Evolutionary conservation across 305 asterid genomes (phyloP).

Genomic region (Fraxinus xanthoxyloides): DNA sequence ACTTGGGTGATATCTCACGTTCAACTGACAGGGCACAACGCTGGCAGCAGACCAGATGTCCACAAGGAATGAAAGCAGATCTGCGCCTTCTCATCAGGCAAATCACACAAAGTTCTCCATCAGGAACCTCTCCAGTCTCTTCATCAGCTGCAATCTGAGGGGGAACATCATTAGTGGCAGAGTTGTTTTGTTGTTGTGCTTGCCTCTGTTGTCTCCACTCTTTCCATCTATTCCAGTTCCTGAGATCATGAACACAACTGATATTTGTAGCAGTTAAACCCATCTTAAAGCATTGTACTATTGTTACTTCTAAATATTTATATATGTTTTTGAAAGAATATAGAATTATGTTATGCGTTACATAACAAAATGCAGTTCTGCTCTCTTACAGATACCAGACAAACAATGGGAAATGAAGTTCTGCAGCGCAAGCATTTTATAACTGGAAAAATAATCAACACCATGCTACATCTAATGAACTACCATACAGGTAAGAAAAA

Average conservation of each 20-base stretch:
- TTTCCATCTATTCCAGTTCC: constrained; percentile 84
- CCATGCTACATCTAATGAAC: not conserved
- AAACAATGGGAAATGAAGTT: not conserved
- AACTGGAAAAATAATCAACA: not conserved
- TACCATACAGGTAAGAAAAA: not conserved
- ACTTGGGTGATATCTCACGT: constrained; percentile 62
- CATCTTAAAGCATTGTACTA: not conserved
- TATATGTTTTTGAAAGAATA: not conserved
- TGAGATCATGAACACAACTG: constrained; percentile 17
- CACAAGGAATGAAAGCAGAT: constrained; percentile 87
- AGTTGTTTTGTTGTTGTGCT: constrained; percentile 36
- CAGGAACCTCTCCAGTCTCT: constrained; percentile 60
- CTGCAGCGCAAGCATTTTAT: not conserved
- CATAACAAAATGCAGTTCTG: not conserved
- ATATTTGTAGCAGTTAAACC: not conserved
- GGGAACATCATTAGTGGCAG: constrained; percentile 25
- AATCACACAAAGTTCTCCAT: constrained; percentile 79
- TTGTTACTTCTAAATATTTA: not conserved
- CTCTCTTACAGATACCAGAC: not conserved
- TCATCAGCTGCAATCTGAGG: constrained; percentile 47
- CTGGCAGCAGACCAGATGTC: constrained; percentile 86
- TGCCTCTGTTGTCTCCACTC: constrained; percentile 55
- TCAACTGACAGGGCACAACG: constrained; percentile 72
- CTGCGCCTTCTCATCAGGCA: constrained; percentile 75
- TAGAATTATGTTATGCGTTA: not conserved